These are phyloP conservation scores for Periglandula ipomoeae DNA, from an alignment of 2,329 filamentous ascomycete genomes.

Conservation along the genomic window DNA sequence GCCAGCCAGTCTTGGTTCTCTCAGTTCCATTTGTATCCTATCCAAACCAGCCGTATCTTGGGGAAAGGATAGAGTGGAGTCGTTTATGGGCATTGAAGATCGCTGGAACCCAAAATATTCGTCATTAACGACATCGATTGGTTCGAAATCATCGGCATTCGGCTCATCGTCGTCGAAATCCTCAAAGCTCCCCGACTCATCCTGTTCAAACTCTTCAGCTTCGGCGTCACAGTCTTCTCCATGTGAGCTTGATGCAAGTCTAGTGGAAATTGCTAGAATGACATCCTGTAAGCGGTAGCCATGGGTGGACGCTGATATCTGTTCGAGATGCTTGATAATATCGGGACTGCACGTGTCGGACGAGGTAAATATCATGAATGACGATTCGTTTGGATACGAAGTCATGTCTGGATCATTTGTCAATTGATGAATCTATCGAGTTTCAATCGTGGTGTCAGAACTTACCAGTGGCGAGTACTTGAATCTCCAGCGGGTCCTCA, in stretches of 20 bases:
- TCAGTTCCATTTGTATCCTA: conserved; percentile 28
- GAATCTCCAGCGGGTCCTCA: conserved; percentile 24
- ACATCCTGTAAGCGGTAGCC: conserved; percentile 5
- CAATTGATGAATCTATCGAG: too few species aligned
- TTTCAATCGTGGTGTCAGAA: too few species aligned
- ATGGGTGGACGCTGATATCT: conserved; percentile 21
- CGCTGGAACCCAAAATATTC: conserved; percentile 7
- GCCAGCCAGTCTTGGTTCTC: conserved; percentile 50
- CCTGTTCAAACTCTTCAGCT: neutral
- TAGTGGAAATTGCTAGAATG: conserved; percentile 4
- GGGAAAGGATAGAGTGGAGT: neutral
- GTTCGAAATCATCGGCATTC: neutral
- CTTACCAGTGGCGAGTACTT: conserved; percentile 26
- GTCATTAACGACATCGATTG: neutral
- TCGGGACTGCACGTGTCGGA: conserved; percentile 19
- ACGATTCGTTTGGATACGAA: conserved; percentile 27
- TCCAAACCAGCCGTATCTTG: neutral
- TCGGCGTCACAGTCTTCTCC: neutral
- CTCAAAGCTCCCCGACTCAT: neutral
- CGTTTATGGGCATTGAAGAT: neutral
- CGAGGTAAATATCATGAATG: conserved; percentile 35
- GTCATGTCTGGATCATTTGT: conserved; percentile 19
- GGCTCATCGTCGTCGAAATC: neutral
- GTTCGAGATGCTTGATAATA: conserved; percentile 36
- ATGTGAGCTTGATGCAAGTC: neutral